phyloP scores from a whole-genome alignment of 1,284 basidiomycete species.

The Ustilago loliicola region DNA sequence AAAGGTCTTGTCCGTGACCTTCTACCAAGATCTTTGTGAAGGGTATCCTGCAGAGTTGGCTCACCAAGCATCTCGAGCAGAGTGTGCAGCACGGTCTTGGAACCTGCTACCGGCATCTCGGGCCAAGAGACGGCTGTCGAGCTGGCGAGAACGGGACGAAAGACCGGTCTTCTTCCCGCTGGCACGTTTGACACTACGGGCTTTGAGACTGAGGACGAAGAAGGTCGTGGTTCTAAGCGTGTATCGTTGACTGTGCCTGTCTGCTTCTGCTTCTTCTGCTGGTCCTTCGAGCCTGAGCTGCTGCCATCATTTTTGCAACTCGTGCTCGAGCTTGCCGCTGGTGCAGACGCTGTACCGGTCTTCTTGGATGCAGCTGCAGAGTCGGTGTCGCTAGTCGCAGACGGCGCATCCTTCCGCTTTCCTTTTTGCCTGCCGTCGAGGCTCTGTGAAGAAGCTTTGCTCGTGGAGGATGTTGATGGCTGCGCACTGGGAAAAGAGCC shows the following conservation, averaged over 20 bases:
- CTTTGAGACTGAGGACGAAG: slow-evolving; percentile 1
- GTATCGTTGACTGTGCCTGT: neutral
- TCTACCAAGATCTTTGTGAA: slow-evolving; percentile 27
- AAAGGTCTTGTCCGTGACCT: slow-evolving; percentile 4
- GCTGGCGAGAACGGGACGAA: slow-evolving; percentile 49
- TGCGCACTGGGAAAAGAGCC: slow-evolving; percentile 23
- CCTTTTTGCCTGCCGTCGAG: slow-evolving; percentile 24
- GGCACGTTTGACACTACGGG: slow-evolving; percentile 20
- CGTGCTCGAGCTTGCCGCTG: slow-evolving; percentile 4
- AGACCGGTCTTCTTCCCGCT: slow-evolving; percentile 39
- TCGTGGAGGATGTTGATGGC: neutral
- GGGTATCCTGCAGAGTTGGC: slow-evolving; percentile 13
- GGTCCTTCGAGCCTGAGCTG: neutral
- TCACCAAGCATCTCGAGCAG: slow-evolving; percentile 39
- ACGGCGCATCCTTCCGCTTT: slow-evolving; percentile 10
- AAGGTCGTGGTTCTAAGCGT: neutral
- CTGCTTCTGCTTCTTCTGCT: slow-evolving; percentile 8
- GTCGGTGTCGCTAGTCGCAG: neutral
- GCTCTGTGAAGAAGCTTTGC: neutral
- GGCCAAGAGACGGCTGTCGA: slow-evolving; percentile 52
- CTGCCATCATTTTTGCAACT: slow-evolving; percentile 13
- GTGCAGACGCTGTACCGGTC: neutral
- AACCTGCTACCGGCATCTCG: slow-evolving; percentile 43
- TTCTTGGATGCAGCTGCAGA: neutral
- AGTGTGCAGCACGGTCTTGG: slow-evolving; percentile 49